Evolutionary conservation across 345 rosid genomes (phyloP), one percentile per base, ranked within the genome.

Genomic region (Combretum micranthum): DNA sequence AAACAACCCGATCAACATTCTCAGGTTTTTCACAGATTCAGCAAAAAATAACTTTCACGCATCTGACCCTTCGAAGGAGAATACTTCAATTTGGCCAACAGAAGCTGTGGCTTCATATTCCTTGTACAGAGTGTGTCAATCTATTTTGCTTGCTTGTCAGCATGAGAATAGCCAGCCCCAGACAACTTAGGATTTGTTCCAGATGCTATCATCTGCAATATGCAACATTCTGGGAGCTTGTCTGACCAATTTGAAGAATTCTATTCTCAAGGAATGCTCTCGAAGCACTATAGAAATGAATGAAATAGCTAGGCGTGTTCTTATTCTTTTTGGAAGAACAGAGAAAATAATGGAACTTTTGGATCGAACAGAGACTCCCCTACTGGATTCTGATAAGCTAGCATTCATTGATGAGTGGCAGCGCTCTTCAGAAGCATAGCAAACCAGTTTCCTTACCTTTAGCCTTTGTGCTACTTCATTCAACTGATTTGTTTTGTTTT

Each of bases 161-260:
- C 15, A 20, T 2, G n/a, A 70, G 47, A 55, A 65, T 60, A 47
- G 64, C 23, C 68, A 62, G 42, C 64, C 57, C 15, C 48, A 17
- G 57, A 71, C 37, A 25, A 62, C 57, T 11, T 72, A 76, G 39
- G 73, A 52, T 42, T 46, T 86, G 43, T 77, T 86, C 26, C 79
- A 66, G 56, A 70, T 45, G 26, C 50, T 84, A 15, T 57, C 64
- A 19, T 64, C 37, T 32, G 74, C 65, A 75, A 77, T 80, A 66
- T 84, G 93, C 2, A 90, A 88, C 68, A 80, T 86, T 42, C 44
- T 86, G 8, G 75, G 77, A 16, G 96, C 95, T 48, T 92, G 96
- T 66, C 87, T 92, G 56, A 79, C 88, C 42, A 88, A 88, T 71
- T 60, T 84, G 23, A 64, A 61, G 3, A 69, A 49, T 1, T 80